phyloP scores from a whole-genome alignment of 176 grass and related monocot genomes.

The Tillandsia fasciculata region DNA sequence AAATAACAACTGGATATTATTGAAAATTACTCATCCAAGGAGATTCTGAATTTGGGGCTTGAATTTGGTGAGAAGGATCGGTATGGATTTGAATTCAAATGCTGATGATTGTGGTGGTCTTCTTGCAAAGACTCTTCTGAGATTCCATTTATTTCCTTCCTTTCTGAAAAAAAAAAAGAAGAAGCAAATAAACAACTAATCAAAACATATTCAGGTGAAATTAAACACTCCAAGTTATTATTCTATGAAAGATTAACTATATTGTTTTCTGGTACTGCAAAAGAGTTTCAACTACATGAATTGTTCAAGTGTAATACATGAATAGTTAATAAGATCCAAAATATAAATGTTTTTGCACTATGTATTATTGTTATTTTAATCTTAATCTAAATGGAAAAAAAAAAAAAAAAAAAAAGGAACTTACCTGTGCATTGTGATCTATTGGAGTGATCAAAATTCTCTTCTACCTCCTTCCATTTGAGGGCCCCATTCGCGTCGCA shows the following conservation, averaged over 20 bases:
- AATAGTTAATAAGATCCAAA: background rate
- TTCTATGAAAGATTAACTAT: too few relatives aligned
- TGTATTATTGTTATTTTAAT: too few relatives aligned
- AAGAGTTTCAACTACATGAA: too few relatives aligned
- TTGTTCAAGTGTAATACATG: too few relatives aligned
- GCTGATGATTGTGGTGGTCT: background rate
- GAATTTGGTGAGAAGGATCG: background rate
- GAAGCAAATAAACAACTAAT: too few relatives aligned
- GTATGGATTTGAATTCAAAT: background rate
- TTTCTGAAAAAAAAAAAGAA: too few relatives aligned
- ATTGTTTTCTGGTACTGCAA: too few relatives aligned
- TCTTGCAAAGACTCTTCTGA: background rate
- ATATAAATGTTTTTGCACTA: background rate
- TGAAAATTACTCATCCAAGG: conserved; percentile 26
- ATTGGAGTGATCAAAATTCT: background rate
- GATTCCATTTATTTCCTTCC: background rate
- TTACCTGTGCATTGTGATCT: background rate
- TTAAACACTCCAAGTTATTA: too few relatives aligned
- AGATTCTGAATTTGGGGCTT: conserved; percentile 20
- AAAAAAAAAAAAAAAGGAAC: background rate
- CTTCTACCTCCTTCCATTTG: conserved; percentile 29
- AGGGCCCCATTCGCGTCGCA: conserved; percentile 17
- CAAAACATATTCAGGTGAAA: too few relatives aligned
- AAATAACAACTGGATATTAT: background rate
- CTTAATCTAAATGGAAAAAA: too few relatives aligned